Conservation (phyloP, 2,329 filamentous ascomycete genomes). For the Penicillium rolfsii region DNA sequence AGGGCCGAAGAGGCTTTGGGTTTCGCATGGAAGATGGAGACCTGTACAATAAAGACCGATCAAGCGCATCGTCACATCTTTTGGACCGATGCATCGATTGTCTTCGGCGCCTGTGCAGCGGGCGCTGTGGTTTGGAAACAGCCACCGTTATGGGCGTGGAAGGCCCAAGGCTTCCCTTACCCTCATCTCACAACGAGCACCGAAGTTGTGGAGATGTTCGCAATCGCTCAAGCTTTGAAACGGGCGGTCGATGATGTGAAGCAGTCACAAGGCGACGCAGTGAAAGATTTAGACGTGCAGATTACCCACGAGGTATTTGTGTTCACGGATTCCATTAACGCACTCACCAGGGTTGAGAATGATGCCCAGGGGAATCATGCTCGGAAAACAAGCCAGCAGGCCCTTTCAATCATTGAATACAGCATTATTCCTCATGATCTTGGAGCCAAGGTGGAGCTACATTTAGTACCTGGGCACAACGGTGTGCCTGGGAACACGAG, state of each 20-base stretch:
- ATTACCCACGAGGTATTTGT: conserved; percentile 1
- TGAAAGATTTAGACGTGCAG: background rate
- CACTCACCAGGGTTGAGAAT: background rate
- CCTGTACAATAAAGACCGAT: background rate
- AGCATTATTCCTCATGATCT: background rate
- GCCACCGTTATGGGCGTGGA: background rate
- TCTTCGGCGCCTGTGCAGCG: background rate
- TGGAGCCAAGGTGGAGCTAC: background rate
- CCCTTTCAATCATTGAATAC: background rate
- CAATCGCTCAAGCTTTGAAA: background rate
- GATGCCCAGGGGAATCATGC: background rate
- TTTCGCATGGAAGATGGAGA: background rate
- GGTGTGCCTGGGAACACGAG: background rate
- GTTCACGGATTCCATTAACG: conserved; percentile 2
- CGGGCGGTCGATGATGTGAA: background rate
- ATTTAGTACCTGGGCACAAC: conserved; percentile 1
- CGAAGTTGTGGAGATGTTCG: conserved; percentile 4
- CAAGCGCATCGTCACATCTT: background rate
- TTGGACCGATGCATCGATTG: conserved; percentile 6
- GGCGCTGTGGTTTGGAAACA: conserved; percentile 5
- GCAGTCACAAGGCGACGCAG: background rate
- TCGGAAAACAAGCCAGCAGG: background rate
- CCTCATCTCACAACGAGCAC: background rate
- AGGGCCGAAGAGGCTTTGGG: background rate
- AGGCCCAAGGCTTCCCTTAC: background rate